phyloP scores from a whole-genome alignment of 1,284 basidiomycete genomes.

The Papiliotrema fonsecae region DNA sequence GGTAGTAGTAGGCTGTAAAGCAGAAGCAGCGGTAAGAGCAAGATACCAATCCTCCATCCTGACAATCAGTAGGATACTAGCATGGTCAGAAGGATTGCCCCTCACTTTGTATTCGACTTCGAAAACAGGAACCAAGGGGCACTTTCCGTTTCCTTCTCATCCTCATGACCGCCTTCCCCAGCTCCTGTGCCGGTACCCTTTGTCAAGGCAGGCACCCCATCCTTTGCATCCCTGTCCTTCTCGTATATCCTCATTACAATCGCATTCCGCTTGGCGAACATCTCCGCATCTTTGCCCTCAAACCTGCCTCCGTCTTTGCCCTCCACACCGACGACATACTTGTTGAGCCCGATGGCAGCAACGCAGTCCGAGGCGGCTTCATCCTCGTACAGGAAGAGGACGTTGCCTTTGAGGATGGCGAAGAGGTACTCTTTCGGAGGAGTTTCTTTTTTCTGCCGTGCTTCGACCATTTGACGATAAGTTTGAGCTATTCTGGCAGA shows the following conservation, averaged over 20 bases:
- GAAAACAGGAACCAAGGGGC: slow-evolving; percentile 87
- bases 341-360: slow-evolving; percentile 68
- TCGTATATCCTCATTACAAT: slow-evolving; percentile 57
- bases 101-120: slow-evolving; percentile 63
- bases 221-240: slow-evolving; percentile 22
- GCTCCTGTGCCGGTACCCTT: slow-evolving; percentile 38
- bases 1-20: slow-evolving; percentile 49
- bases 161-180: slow-evolving; percentile 51
- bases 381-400: slow-evolving; percentile 86
- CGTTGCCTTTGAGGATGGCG: slow-evolving; percentile 77
- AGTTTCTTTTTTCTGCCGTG: slow-evolving; percentile 60
- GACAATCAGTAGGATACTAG: neutral
- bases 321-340: slow-evolving; percentile 68
- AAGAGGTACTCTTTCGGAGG: slow-evolving; percentile 85
- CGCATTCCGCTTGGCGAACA: slow-evolving; percentile 82
- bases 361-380: slow-evolving; percentile 80
- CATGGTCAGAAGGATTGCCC: too few species aligned
- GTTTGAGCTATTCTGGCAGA: slow-evolving; percentile 30
- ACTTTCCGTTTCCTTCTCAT: slow-evolving; percentile 46
- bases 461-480: slow-evolving; percentile 42
- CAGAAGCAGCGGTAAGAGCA: slow-evolving; percentile 67
- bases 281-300: slow-evolving; percentile 57
- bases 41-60: slow-evolving; percentile 85
- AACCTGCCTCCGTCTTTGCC: slow-evolving; percentile 55
- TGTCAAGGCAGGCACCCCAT: slow-evolving; percentile 21